Percentiles rank a stretch among this genome's conserved stretches.
These are phyloP conservation scores for Yamadazyma laniorum DNA, from an alignment of 805 yeast species.

Conservation along the genomic window DNA sequence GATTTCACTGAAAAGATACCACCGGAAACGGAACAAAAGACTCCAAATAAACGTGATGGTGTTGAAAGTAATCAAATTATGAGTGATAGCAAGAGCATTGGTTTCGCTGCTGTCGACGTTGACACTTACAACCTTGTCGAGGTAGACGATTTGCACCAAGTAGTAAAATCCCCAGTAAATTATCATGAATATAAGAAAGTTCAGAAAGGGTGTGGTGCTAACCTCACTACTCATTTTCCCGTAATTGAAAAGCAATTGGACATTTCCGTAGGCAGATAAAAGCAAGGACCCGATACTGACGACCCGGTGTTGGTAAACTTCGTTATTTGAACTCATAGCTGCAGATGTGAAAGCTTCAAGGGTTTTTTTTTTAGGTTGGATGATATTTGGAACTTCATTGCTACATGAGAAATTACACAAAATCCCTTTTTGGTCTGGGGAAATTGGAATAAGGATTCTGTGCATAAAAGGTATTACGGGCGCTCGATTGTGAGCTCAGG, in stretches of 20 bases:
- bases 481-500: too few relatives aligned
- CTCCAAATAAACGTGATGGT: slow-evolving; percentile 62
- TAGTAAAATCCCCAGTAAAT: slow-evolving; percentile 59
- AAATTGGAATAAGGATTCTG: too few relatives aligned
- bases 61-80: slow-evolving; percentile 64
- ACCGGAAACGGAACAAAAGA: slow-evolving; percentile 54
- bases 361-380: neutral
- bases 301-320: slow-evolving; percentile 14
- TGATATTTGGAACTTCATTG: neutral
- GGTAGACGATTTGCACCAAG: slow-evolving; percentile 51
- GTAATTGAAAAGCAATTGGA: slow-evolving; percentile 56
- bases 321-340: slow-evolving; percentile 5
- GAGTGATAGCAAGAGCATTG: slow-evolving; percentile 17
- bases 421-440: too few relatives aligned
- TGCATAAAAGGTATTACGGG: too few relatives aligned
- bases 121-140: slow-evolving; percentile 18
- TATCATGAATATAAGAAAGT: slow-evolving; percentile 46
- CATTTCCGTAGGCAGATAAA: slow-evolving; percentile 54
- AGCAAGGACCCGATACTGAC: slow-evolving; percentile 53
- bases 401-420: too few relatives aligned
- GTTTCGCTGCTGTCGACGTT: slow-evolving; percentile 14
- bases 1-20: slow-evolving; percentile 59
- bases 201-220: slow-evolving; percentile 70
- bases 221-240: slow-evolving; percentile 49
- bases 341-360: neutral